phyloP scores from a whole-genome alignment of 805 yeast genomes.

The Ogataea nakhonphanomensis region DNA sequence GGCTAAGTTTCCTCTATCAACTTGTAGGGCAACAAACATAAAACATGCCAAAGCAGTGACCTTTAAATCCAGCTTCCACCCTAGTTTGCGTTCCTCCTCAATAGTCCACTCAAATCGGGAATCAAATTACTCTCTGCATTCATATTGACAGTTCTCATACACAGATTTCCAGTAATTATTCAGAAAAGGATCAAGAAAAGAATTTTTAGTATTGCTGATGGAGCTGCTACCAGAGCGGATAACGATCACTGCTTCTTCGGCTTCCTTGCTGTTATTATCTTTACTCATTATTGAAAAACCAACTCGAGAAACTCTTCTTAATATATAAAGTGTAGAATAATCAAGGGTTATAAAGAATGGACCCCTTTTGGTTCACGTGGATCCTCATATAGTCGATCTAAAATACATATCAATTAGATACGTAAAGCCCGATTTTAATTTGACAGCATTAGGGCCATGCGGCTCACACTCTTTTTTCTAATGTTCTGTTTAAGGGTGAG shows the following conservation, averaged over 20 bases:
- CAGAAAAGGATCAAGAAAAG: constrained; percentile 32
- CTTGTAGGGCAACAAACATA: constrained; percentile 41
- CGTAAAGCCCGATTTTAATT: neutral
- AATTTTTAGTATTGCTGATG: constrained; percentile 5
- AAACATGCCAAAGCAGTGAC: constrained; percentile 41
- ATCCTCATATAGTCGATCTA: neutral
- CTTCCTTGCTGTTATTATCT: neutral
- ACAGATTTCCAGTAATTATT: constrained; percentile 32
- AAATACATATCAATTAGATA: constrained; percentile 1
- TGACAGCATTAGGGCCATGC: constrained; percentile 1
- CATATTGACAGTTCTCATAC: constrained; percentile 34
- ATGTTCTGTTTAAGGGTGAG: constrained; percentile 8
- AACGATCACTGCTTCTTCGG: neutral
- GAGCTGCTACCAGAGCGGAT: neutral
- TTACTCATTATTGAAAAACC: no score
- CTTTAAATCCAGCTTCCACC: constrained; percentile 36
- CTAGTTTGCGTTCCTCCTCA: constrained; percentile 25
- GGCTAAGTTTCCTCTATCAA: constrained; percentile 44
- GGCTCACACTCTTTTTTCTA: neutral
- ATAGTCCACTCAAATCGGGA: constrained; percentile 35
- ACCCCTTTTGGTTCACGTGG: constrained; percentile 1
- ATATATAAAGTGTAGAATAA: no score
- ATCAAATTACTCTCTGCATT: constrained; percentile 35
- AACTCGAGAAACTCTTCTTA: no score
- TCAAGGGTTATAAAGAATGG: no score